Evolutionary conservation across 805 yeast species (phyloP).

Genomic region (Wickerhamomyces xylosicus): DNA sequence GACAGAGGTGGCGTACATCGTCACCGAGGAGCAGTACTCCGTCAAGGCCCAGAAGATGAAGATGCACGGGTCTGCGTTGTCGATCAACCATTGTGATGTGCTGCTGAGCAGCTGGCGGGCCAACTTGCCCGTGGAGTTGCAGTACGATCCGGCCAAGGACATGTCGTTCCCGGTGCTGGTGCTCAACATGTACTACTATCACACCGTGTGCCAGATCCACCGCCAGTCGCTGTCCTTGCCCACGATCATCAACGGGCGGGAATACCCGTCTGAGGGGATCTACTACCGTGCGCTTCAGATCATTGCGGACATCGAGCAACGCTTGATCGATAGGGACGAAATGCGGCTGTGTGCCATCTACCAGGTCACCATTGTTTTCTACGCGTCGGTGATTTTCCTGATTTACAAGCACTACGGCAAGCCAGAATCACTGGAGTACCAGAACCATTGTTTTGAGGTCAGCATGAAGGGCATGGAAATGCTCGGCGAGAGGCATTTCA

Average conservation of each 20-base stretch:
- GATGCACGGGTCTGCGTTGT: constrained; percentile 26
- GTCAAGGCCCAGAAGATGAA: constrained; percentile 30
- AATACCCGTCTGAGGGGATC: constrained; percentile 36
- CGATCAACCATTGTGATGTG: constrained; percentile 52
- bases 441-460: constrained; percentile 23
- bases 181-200: constrained; percentile 60
- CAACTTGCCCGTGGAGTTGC: constrained; percentile 51
- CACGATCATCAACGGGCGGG: constrained; percentile 17
- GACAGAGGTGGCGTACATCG: constrained; percentile 64
- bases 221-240: constrained; percentile 50
- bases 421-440: constrained; percentile 24
- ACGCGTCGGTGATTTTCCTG: constrained; percentile 61
- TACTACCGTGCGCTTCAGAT: constrained; percentile 75
- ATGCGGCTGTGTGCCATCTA: constrained; percentile 44
- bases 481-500: constrained; percentile 43
- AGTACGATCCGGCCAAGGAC: constrained; percentile 47
- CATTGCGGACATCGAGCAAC: constrained; percentile 54
- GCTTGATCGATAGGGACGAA: constrained; percentile 37
- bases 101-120: constrained; percentile 72
- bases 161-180: constrained; percentile 40
- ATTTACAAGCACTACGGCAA: constrained; percentile 47
- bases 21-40: constrained; percentile 59
- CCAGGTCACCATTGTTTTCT: constrained; percentile 45
- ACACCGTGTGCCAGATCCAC: constrained; percentile 61
- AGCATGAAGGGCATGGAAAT: constrained; percentile 24